Base-by-base conservation (phyloP, 2,329 filamentous ascomycete genomes). In the Plenodomus biglobosus region DNA sequence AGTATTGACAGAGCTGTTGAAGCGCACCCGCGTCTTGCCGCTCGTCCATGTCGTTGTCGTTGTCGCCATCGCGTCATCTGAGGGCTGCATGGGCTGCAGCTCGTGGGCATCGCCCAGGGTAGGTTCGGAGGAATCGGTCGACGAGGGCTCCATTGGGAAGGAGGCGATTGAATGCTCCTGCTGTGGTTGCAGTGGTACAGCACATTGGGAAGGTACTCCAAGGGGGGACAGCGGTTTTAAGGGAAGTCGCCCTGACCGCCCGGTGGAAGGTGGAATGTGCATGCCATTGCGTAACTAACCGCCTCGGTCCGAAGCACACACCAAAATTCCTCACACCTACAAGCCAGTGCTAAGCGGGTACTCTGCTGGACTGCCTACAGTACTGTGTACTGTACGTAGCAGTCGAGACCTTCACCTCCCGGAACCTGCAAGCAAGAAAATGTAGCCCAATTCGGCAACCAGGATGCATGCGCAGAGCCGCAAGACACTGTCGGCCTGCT, bases 1-100 rank as follows among this genome's bases (percentile, higher is more conserved):
- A 42, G 58, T 58, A 32, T 56, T 56, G 38, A 62, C 62, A 1
- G 58, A 53, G 48, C 63, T 66, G 43, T 65, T 66, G 52, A 67
- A 65, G 27, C 64, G 58, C 34, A 67, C 64, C 10, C 61, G 49
- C 8, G 53, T 24, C 34, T 52, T 52, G 17, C 53, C 55, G 11
- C 11, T 24, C 27, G 27, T 10, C 22, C 53, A 52, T 18, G 35
- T 5, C 13, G 46, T 38, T 19, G 55, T 50, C 24, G 51, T 46
- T 13, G 55, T 47, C 22, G 55, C 56, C 15, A 47, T 37, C 4
- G 57, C 46, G 5, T 55, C 50, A 32, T 3, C n/a, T n/a, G n/a
- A 8, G 20, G 46, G 48, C 13, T 37, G 21, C 3, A 48, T 20
- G 10, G 39, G 22, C 17, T 55, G 40, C 35, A 49, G 34, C 42